A percentile compares a stretch with the other conserved stretches of the same genome.
phyloP scores from a whole-genome alignment of 148 eudicot species.

The Rhododendron vialii region DNA sequence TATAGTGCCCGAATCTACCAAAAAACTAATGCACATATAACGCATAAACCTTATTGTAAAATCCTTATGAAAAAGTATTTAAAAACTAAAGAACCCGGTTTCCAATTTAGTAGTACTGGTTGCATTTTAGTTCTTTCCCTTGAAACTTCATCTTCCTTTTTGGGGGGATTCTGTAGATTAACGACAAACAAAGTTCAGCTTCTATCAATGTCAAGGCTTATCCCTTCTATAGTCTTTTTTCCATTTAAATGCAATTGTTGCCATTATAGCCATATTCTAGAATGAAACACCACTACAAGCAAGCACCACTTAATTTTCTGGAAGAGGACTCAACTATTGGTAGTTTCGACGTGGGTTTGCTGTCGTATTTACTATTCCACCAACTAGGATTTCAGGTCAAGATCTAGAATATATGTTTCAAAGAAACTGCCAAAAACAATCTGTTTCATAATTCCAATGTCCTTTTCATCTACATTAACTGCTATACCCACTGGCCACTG shows the following conservation, averaged over 20 bases:
- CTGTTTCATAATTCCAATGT: background rate
- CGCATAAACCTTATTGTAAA: background rate
- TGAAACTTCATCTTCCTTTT: background rate
- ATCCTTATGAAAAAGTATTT: background rate
- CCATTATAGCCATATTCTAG: background rate
- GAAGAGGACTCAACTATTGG: background rate
- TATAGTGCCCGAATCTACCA: background rate
- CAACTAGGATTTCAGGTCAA: background rate
- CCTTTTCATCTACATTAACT: background rate
- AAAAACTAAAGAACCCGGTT: background rate
- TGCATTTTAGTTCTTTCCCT: background rate
- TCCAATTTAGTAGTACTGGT: background rate
- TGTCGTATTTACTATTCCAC: background rate
- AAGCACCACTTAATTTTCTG: background rate
- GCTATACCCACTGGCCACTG: background rate
- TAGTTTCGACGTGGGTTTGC: background rate
- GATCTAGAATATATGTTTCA: background rate
- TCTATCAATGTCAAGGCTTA: background rate
- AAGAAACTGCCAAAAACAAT: background rate
- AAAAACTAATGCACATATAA: background rate
- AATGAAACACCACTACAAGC: background rate
- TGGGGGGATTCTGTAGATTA: background rate
- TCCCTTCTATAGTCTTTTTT: background rate
- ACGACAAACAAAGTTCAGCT: background rate
- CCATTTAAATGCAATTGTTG: background rate